Base-by-base conservation (phyloP, 495 filamentous ascomycete species). In the Penicillium cosmopolitanum region DNA sequence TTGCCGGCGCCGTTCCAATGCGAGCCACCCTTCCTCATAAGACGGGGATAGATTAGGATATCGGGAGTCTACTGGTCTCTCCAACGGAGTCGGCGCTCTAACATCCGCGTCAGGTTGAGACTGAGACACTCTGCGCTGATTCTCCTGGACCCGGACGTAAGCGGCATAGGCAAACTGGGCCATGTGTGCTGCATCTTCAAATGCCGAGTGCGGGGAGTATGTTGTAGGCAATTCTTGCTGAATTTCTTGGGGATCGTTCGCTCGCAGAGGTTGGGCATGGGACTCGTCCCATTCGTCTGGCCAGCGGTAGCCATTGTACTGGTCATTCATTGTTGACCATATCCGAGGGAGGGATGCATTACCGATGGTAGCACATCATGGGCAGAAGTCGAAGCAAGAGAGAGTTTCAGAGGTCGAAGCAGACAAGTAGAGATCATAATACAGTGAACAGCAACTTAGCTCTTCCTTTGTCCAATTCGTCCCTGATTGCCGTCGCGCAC, bases 131-230 rank as follows among this genome's bases (percentile, higher is more conserved):
- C 12, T 38, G 2, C 42, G 42, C 13, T 25, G 18, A 28, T 25
- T 31, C 1, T 33, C 19, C 23, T 13, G 47, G 38, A 13, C n/a
- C 42, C 23, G 52, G 21, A 57, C n/a, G 11, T 35, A 25, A 1
- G 44, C 58, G 21, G 34, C 44, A 16, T 59, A 16, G 9, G 55
- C 55, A 16, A 42, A 48, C 21, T 40, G 50, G 9, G 55, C 56
- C 3, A 51, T 36, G 2, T 51, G 42, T 25, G 40, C 60, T 28
- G 60, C 63, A 50, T 60, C 53, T 13, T 43, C 42, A 33, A 56
- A 60, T 8, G 36, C 42, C 23, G 43, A 60, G 42, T 55, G 56
- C 51, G 52, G 46, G 2, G 15, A 43, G 16, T n/a, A 43, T 19
- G 3, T 12, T 10, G 16, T 12, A 5, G 42, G 42, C 7, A 44